phyloP scores from a whole-genome alignment of 371 early-diverging fungal genomes.

The Smittium culicis region DNA sequence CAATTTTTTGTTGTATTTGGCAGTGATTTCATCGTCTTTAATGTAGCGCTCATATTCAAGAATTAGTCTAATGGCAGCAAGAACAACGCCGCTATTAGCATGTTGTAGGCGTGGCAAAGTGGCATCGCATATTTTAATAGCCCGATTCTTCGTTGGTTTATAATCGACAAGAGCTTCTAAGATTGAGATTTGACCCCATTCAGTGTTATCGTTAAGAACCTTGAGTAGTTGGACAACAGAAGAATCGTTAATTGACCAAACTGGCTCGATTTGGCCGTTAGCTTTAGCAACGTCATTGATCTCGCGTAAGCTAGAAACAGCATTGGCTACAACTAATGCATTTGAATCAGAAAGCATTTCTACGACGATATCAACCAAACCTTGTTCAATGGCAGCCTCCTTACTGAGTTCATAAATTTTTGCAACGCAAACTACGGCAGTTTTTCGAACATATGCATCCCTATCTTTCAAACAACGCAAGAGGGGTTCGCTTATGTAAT shows the following conservation, averaged over 20 bases:
- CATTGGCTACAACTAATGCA: slow-evolving; percentile 90
- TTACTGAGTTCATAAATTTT: slow-evolving; percentile 49
- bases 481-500: slow-evolving; percentile 39
- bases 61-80: slow-evolving; percentile 60
- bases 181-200: slow-evolving; percentile 94
- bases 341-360: slow-evolving; percentile 87
- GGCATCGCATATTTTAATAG: slow-evolving; percentile 74
- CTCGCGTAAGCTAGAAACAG: slow-evolving; percentile 76
- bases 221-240: slow-evolving; percentile 72
- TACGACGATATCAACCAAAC: slow-evolving; percentile 67
- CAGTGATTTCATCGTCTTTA: slow-evolving; percentile 48
- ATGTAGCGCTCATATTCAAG: slow-evolving; percentile 49
- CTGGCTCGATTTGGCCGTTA: slow-evolving; percentile 32
- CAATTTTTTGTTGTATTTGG: slow-evolving; percentile 59
- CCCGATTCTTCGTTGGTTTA: slow-evolving; percentile 57
- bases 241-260: slow-evolving; percentile 55
- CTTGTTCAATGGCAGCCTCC: slow-evolving; percentile 42
- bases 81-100: slow-evolving; percentile 81
- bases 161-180: slow-evolving; percentile 70
- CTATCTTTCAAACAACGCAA: slow-evolving; percentile 36
- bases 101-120: slow-evolving; percentile 82
- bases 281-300: slow-evolving; percentile 46
- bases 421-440: slow-evolving; percentile 86
- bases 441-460: slow-evolving; percentile 74
- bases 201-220: slow-evolving; percentile 88